phyloP scores from a whole-genome alignment of 192 early-diverging fungal species.

The Entomortierella lignicola region DNA sequence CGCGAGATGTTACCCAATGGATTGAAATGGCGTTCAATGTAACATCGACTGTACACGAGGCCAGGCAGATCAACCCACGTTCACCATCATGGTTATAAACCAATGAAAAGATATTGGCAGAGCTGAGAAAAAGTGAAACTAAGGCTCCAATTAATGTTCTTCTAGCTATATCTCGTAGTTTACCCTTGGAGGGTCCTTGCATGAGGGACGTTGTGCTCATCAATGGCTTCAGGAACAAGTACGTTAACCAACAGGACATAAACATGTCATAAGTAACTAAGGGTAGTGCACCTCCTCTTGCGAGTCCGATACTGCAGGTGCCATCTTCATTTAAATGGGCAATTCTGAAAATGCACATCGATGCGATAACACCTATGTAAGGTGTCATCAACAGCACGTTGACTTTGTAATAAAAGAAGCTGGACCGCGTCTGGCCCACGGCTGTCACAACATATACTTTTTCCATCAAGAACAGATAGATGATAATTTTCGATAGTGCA shows the following conservation, averaged over 20 bases:
- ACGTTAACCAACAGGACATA: constrained; percentile 34
- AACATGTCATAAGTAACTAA: constrained; percentile 32
- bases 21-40: constrained; percentile 56
- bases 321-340: constrained; percentile 1
- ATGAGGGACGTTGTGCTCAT: constrained; percentile 31
- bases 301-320: constrained; percentile 22
- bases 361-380: constrained; percentile 16
- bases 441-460: constrained; percentile 53
- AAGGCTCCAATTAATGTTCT: constrained; percentile 55
- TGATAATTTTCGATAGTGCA: constrained; percentile 52
- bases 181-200: constrained; percentile 43
- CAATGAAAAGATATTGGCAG: constrained; percentile 55
- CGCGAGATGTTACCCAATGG: constrained; percentile 57
- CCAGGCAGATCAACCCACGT: constrained; percentile 57
- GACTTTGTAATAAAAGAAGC: constrained; percentile 32
- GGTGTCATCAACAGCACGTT: constrained; percentile 22
- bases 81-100: constrained; percentile 49
- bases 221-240: constrained; percentile 20
- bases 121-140: constrained; percentile 53
- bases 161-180: constrained; percentile 43
- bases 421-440: constrained; percentile 23
- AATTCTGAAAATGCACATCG: constrained; percentile 16
- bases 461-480: constrained; percentile 61
- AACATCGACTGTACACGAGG: constrained; percentile 59
- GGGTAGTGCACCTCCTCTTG: constrained; percentile 15